Percentiles rank a stretch among this genome's conserved stretches.
Conservation (phyloP, 192 early-diverging fungal genomes). For the Linderina pennispora region DNA sequence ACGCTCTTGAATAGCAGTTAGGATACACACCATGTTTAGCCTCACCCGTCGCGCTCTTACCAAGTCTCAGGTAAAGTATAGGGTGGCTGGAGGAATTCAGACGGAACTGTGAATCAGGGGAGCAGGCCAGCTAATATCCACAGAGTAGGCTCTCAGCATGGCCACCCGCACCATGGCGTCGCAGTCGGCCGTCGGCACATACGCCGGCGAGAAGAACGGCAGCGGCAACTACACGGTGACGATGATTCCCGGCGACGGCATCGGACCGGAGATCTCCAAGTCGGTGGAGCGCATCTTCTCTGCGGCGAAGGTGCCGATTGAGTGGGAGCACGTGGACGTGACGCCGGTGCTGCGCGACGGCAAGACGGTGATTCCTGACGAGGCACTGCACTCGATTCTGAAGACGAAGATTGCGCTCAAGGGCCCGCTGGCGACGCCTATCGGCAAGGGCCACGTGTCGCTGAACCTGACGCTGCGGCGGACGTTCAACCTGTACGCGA, state of each 20-base stretch:
- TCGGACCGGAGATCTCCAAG: conserved; percentile 94
- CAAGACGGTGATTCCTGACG: conserved; percentile 89
- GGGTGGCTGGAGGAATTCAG: too few species aligned
- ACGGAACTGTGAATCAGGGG: too few species aligned
- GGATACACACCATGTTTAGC: conserved; percentile 22
- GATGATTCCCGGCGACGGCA: conserved; percentile 97
- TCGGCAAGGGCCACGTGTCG: conserved; percentile 99
- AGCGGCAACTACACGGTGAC: conserved; percentile 84
- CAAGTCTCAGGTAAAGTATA: conserved; percentile 30
- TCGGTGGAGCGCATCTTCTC: conserved; percentile 89
- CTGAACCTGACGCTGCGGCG: conserved; percentile 82
- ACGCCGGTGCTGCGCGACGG: conserved; percentile 90
- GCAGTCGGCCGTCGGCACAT: conserved; percentile 30
- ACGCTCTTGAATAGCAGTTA: not conserved
- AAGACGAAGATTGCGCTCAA: conserved; percentile 97
- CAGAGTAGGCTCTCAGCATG: conserved; percentile 15
- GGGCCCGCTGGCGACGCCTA: conserved; percentile 93
- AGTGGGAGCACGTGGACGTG: conserved; percentile 94
- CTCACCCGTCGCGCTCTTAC: conserved; percentile 26
- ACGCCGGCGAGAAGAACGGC: conserved; percentile 37
- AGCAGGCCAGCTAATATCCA: too few species aligned
- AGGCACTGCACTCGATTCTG: conserved; percentile 83
- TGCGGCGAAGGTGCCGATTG: conserved; percentile 89
- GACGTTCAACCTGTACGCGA: conserved; percentile 97
- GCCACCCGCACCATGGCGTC: conserved; percentile 39